phyloP scores from a whole-genome alignment of 352 stramenopile genomes.

The Pelagophyceae sp. region DNA sequence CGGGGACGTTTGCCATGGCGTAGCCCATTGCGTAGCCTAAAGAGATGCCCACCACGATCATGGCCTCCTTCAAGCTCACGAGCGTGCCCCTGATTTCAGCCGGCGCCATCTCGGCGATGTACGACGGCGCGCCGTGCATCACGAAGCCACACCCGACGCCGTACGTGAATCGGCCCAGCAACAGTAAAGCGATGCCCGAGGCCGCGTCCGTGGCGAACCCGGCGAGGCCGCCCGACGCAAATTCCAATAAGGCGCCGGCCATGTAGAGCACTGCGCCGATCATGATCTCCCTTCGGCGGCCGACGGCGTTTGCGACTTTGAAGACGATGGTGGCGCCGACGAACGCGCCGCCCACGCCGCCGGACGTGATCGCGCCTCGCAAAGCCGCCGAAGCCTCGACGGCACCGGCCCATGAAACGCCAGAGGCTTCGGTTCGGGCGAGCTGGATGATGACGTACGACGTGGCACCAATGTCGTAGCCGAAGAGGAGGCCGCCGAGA shows the following conservation, averaged over 20 bases:
- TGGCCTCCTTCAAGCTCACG: conserved; percentile 55
- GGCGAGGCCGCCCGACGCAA: conserved; percentile 20
- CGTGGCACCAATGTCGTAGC: conserved; percentile 35
- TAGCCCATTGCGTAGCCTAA: conserved; percentile 47
- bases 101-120: conserved; percentile 58
- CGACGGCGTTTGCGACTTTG: conserved; percentile 34
- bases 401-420: not conserved
- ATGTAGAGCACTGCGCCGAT: conserved; percentile 45
- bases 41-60: conserved; percentile 59
- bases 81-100: conserved; percentile 40
- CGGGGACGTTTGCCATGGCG: conserved; percentile 32
- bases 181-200: not conserved
- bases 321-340: conserved; percentile 35
- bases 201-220: conserved; percentile 7
- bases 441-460: conserved; percentile 26
- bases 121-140: conserved; percentile 51
- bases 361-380: conserved; percentile 28
- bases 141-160: conserved; percentile 45
- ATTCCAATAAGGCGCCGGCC: conserved; percentile 40
- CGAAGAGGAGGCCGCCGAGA: conserved; percentile 32
- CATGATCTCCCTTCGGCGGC: conserved; percentile 44
- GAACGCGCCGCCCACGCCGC: conserved; percentile 31
- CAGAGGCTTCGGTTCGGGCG: not conserved
- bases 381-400: not conserved
- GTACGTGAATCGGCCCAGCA: conserved; percentile 29